Evolutionary conservation across 106 monocot species (phyloP).

Genomic region (Acanthochlamys bracteata): DNA sequence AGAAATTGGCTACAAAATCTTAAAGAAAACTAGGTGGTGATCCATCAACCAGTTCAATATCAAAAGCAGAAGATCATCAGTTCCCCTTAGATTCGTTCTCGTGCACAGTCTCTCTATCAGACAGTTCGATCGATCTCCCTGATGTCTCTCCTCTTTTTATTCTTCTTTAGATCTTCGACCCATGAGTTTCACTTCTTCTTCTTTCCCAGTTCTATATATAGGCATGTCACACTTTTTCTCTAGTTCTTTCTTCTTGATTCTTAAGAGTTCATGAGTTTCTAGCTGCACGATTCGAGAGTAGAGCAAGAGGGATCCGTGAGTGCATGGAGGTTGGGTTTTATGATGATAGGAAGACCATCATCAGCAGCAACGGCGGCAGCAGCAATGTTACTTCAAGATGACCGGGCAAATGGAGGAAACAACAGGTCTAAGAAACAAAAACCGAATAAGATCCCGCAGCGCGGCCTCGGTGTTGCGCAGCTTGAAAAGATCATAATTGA

Average conservation of each 20-base stretch:
- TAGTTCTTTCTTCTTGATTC: neutral
- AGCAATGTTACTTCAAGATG: conserved; percentile 1
- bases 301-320: neutral
- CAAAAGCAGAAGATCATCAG: neutral
- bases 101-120: too few species aligned
- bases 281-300: neutral
- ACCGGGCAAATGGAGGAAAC: neutral
- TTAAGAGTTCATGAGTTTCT: neutral
- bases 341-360: neutral
- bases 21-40: too few species aligned
- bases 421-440: conserved; percentile 35
- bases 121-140: too few species aligned
- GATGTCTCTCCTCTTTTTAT: too few species aligned
- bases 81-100: neutral
- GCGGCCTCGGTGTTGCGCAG: conserved; percentile 77
- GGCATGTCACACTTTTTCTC: neutral
- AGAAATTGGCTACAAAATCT: too few species aligned
- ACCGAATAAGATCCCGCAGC: conserved; percentile 53
- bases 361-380: too few species aligned
- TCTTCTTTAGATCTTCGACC: too few species aligned
- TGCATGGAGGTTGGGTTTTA: neutral
- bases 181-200: too few species aligned
- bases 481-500: conserved; percentile 65
- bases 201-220: neutral
- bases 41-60: neutral